Evolutionary conservation across 2,329 filamentous ascomycete species (phyloP), one percentile per base, ranked within the genome.

Genomic region (Penicillium oxalicum): DNA sequence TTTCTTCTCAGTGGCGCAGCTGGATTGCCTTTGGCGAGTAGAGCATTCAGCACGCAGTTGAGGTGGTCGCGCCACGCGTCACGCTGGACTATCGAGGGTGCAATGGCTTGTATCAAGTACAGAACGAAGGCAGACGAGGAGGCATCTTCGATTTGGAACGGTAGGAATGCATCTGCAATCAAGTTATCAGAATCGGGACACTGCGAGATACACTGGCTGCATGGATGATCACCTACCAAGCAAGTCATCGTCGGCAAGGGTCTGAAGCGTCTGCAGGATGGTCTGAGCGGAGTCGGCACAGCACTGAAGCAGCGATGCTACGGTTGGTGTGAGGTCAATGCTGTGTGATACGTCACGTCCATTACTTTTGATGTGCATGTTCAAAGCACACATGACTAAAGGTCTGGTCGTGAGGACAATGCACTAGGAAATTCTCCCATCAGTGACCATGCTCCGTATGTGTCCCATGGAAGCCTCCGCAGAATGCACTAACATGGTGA

Each of bases 91-190:
- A 72, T 57, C 0, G 61, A 61, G 0, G 70, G 70, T n/a, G 62
- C 65, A 33, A 59, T 54, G 4, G 56, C 49, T 13, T 45, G 51
- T 12, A 72, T 64, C 0, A 73, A 57, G 12, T 70, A 64, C 2
- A 73, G 61, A 1, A 73, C 61, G 33, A 73, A 71, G 0, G 69
- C 67, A 1, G 70, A 72, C 0, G 70, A 71, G 6, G 68, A 73
- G 5, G 70, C 69, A 34, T 70, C 69, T 48, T 73, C 70, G 9
- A 72, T 62, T 38, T 73, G 70, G 9, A 72, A 73, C 0, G 70
- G 70, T 1, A 73, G 25, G 9, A 72, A 72, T 1, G 69, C 65
- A 34, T 69, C 66, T 61, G 25, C 5, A n/a, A 9, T 4, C 11
- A 2, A 25, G 8, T 25, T 13, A 8, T 32, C 7, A 9, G 11